Evolutionary conservation across 352 stramenopile genomes (phyloP), one percentile per base, ranked within the genome.

Genomic region (Elongisporangium prolatum): DNA sequence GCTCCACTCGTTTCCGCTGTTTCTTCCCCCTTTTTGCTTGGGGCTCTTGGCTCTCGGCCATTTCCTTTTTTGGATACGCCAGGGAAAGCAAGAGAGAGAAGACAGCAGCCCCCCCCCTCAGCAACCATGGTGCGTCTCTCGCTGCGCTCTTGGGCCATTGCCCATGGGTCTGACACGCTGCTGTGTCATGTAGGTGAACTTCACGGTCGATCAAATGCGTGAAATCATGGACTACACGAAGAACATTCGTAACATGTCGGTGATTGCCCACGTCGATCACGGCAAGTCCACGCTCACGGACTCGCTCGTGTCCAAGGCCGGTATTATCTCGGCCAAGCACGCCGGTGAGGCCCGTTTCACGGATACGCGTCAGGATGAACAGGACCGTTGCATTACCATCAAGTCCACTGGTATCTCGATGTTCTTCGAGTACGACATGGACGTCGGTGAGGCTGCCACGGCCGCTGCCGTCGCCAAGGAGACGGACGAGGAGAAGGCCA

Each of bases 211-310:
- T 52, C 97, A 99, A 88, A 98, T 99, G 91, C 93, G 97, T 82
- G 91, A 97, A 71, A 93, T 96, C 80, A 93, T 93, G 84, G 97
- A 99, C 93, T 95, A 99, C 80, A 99, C 98, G 74, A 96, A 99
- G 89, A 99, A 99, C 88, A 99, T 99, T 87, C 94, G 98, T 91
- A 99, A 98, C 75, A 99, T 99, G 95, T 98, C 92, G 66, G 97
- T 99, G 66, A 99, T 99, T 86, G 97, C 97, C 59, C 97, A 99
- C 91, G 97, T 99, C 64, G 97, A 99, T 81, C 97, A 99, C 96
- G 98, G 98, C 67, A 99, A 99, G 85, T 99, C 97, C 50, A 99
- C 97, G 50, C 76, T 99, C 57, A 99, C 97, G 21, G 97, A 99
- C 78, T 98, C 93, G 54, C 88, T 99, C 21, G 97, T 99, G 68